Evolutionary conservation across 179 eudicot species (phyloP), one percentile per base, ranked within the genome.

Genomic region (Camellia oleifera): DNA sequence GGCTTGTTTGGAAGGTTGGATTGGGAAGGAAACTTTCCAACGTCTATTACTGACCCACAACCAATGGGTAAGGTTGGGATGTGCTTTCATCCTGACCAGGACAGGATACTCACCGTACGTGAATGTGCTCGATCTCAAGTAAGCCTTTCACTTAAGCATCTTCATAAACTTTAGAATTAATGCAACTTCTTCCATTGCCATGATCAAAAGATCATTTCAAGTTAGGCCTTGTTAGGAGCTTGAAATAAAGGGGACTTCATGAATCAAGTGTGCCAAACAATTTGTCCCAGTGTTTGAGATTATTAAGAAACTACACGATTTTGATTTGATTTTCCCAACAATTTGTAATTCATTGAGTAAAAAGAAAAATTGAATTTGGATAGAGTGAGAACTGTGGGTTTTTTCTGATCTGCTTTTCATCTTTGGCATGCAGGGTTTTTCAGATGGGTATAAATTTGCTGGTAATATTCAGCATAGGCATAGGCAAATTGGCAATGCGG

Each of bases 61-160:
- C 98, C 98, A 3, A 93, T 93, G 98, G 98, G 97, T 57, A 95
- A 95, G 84, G 98, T 95, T 12, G 97, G 97, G 72, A 95, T 93
- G 98, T 93, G 98, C 87, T 95, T 95, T 87, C 98, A 93, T 57
- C 97, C 98, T 23, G 97, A 93, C 69, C 97, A 93, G 81, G 98
- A 95, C 77, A 87, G 98, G 79, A 95, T 95, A 14, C 89, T 95
- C 42, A 93, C 98, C 7, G 97, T 95, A 14, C 97, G 97, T 46
- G 98, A 95, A 82, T 95, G 97, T 85, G 98, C 98, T 83, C 88
- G 97, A 8, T 93, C 97, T 83, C 98, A 95, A 80, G 98, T 90
- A 91, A 84, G 72, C 15, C 58, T 40, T 12, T 71, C 17, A 11
- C 53, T 72, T 26, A 52, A 42, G 10, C 15, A 32, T 72, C 52